Evolutionary conservation across 176 grass and related monocot species (phyloP).

Genomic region (Aegilops bicornis): DNA sequence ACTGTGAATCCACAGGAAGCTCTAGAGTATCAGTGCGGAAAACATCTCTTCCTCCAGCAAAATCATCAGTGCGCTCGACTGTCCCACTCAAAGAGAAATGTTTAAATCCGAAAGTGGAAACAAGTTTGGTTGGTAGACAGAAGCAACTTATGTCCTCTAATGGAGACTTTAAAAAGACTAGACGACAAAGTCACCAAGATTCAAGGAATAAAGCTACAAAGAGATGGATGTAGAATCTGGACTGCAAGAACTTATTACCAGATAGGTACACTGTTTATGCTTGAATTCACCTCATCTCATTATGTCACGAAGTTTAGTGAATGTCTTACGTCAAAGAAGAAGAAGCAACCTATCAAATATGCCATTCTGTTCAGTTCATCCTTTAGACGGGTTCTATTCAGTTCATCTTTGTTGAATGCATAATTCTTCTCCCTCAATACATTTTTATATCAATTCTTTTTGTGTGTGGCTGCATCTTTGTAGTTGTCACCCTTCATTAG

Average conservation of each 20-base stretch:
- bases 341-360: neutral
- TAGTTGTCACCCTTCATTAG: neutral
- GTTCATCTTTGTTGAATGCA: conserved; percentile 13
- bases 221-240: conserved; percentile 63
- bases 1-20: neutral
- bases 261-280: conserved; percentile 24
- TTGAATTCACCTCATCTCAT: neutral
- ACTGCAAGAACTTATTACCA: conserved; percentile 6
- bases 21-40: conserved; percentile 16
- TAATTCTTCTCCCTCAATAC: neutral
- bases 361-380: conserved; percentile 1
- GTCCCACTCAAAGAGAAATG: conserved; percentile 53
- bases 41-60: conserved; percentile 4
- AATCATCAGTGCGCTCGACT: neutral
- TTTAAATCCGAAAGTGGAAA: conserved; percentile 37
- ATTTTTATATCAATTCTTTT: neutral
- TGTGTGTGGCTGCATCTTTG: neutral
- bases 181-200: conserved; percentile 40
- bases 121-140: conserved; percentile 34
- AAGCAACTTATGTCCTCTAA: conserved; percentile 40
- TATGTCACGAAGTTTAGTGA: neutral
- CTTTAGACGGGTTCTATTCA: neutral
- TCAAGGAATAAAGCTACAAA: conserved; percentile 43
- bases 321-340: neutral
- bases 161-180: conserved; percentile 69